Conservation (phyloP, 2,329 filamentous ascomycete genomes). For the Exophiala calicioides region DNA sequence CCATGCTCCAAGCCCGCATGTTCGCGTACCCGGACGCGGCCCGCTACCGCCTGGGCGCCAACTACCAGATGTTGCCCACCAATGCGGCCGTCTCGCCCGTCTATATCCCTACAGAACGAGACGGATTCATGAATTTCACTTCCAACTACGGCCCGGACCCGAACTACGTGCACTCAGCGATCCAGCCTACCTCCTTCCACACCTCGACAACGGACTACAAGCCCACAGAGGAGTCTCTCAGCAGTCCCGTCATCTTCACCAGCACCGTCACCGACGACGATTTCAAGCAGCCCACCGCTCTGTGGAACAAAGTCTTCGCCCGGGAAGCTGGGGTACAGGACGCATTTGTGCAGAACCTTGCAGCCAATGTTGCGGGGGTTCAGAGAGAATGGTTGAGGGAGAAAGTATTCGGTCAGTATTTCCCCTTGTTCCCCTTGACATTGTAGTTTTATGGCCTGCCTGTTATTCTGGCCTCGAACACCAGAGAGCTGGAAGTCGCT, state of each 20-base stretch:
- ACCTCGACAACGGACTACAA: slow-evolving; percentile 31
- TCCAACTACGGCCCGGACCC: slow-evolving; percentile 62
- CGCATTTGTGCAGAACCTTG: slow-evolving; percentile 61
- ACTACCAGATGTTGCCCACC: slow-evolving; percentile 44
- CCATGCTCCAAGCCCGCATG: slow-evolving; percentile 62
- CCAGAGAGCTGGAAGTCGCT: neutral
- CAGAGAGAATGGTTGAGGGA: slow-evolving; percentile 59
- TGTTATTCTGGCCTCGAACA: neutral
- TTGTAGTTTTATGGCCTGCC: neutral
- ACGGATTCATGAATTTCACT: slow-evolving; percentile 39
- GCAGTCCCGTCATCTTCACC: slow-evolving; percentile 42
- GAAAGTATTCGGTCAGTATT: slow-evolving; percentile 51
- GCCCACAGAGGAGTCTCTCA: slow-evolving; percentile 10
- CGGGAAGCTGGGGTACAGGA: slow-evolving; percentile 58
- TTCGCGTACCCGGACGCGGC: slow-evolving; percentile 62
- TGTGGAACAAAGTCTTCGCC: slow-evolving; percentile 46
- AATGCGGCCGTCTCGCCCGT: slow-evolving; percentile 37
- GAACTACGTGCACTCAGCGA: slow-evolving; percentile 50
- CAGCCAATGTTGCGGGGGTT: slow-evolving; percentile 59
- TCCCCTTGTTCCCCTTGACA: neutral
- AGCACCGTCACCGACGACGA: slow-evolving; percentile 48
- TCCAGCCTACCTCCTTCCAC: slow-evolving; percentile 29
- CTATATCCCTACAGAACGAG: slow-evolving; percentile 56
- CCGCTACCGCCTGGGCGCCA: slow-evolving; percentile 43
- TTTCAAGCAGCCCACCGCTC: slow-evolving; percentile 45